phyloP scores from a whole-genome alignment of 208 protist species.

The Endotrypanum monterogeii region DNA sequence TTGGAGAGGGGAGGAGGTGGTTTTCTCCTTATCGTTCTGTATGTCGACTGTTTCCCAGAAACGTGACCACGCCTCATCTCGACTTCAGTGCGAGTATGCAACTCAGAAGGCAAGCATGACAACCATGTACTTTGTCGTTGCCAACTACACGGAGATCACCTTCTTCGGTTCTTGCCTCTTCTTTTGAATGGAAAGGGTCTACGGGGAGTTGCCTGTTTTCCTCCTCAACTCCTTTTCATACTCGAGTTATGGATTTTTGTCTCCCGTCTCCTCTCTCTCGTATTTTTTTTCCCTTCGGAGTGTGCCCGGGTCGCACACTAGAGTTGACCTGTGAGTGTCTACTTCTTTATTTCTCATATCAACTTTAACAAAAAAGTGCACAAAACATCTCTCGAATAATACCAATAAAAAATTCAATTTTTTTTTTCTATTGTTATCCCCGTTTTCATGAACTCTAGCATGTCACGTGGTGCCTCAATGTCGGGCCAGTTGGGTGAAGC shows the following conservation, averaged over 20 bases:
- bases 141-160: too few relatives aligned
- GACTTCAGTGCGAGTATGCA: too few relatives aligned
- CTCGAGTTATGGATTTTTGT: background rate
- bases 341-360: background rate
- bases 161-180: background rate
- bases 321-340: background rate
- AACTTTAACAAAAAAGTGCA: background rate
- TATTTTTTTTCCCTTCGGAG: background rate
- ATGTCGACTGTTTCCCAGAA: too few relatives aligned
- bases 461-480: conserved; percentile 19
- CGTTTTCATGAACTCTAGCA: conserved; percentile 13
- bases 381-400: background rate
- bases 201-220: background rate
- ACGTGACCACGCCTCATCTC: too few relatives aligned
- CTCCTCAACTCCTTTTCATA: background rate
- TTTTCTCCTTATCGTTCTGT: too few relatives aligned
- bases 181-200: background rate
- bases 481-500: conserved; percentile 2
- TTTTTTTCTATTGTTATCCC: background rate
- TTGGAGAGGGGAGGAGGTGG: too few relatives aligned
- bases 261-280: background rate
- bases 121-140: too few relatives aligned
- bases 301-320: too few relatives aligned
- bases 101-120: too few relatives aligned
- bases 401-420: background rate